Base-by-base conservation (phyloP, 768 basidiomycete genomes). In the Boletus sp. region DNA sequence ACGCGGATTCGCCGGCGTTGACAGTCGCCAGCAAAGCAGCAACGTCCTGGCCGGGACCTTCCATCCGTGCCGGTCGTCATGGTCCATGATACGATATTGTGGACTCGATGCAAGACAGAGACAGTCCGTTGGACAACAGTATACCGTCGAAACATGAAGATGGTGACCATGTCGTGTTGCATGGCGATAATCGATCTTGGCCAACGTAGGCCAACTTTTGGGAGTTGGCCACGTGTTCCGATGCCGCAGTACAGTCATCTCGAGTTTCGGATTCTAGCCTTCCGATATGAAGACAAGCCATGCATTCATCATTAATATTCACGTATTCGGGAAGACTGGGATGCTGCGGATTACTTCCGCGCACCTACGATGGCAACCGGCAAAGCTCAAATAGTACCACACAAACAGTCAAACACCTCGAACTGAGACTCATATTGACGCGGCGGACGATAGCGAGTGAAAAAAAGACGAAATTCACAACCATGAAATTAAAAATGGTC, bases 401-500 rank as follows among this genome's bases (percentile, higher is more conserved):
- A 23, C 41, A 55, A 55, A 29, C 27, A 21, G 21, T 27, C 50
- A 38, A 53, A 30, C 34, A 50, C 23, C 33, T 54, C 49, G 39
- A 35, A 56, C 34, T 1, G 27, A 6, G 25, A 3, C 42, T 50
- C 45, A 40, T 21, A 53, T 53, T 41, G 48, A 39, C 32, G 33
- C 33, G 25, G 42, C 35, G 29, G 45, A 50, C 53, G 30, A 29
- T 15, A 42, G 40, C 23, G 29, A 60, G 38, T 21, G 44, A 23
- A 44, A 30, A 30, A 33, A 41, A 41, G 29, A 53, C 50, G 27
- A 21, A 43, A 46, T 56, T 58, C 65, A 58, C 53, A 54, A 17
- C 37, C 59, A 55, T 56, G 56, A 58, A 58, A 55, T 53, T 61
- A 63, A 37, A 59, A 57, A 59, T 53, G 44, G 59, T 71, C 69